Evolutionary conservation across 2,329 filamentous ascomycete species (phyloP).

Genomic region (Dryadomyces quercus-mongolicae): DNA sequence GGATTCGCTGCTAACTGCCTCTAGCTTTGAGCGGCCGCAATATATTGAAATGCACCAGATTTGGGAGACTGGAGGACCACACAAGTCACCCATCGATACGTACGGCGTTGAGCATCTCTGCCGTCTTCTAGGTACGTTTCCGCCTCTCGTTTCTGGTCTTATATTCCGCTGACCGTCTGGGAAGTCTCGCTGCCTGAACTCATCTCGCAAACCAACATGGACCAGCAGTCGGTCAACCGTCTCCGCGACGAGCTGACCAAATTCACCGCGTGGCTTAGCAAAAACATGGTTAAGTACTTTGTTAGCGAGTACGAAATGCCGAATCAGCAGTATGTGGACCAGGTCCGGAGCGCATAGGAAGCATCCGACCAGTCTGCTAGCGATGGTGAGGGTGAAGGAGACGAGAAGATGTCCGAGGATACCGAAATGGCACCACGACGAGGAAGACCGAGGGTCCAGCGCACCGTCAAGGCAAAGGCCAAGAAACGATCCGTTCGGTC

Average conservation of each 20-base stretch:
- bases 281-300: conserved; percentile 68
- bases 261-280: conserved; percentile 75
- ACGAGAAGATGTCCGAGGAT: not conserved
- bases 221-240: conserved; percentile 76
- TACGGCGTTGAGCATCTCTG: conserved; percentile 91
- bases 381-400: not conserved
- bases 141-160: not conserved
- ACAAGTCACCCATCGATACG: conserved; percentile 62
- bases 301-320: conserved; percentile 63
- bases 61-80: conserved; percentile 43
- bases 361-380: not conserved
- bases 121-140: conserved; percentile 66
- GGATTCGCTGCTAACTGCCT: not conserved
- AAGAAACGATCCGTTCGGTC: not conserved
- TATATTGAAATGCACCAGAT: conserved; percentile 66
- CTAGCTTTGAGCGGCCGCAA: conserved; percentile 78
- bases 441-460: not conserved
- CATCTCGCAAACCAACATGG: conserved; percentile 96
- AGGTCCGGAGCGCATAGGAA: conserved; percentile 36
- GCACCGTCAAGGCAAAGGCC: not conserved
- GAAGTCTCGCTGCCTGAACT: conserved; percentile 83
- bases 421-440: not conserved
- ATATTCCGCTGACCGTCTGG: not conserved
- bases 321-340: conserved; percentile 58
- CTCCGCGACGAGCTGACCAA: conserved; percentile 81